Percentiles rank a stretch among this genome's conserved stretches.
Evolutionary conservation across 2,329 filamentous ascomycete genomes (phyloP).

Genomic region (Elsinoe necatrix): DNA sequence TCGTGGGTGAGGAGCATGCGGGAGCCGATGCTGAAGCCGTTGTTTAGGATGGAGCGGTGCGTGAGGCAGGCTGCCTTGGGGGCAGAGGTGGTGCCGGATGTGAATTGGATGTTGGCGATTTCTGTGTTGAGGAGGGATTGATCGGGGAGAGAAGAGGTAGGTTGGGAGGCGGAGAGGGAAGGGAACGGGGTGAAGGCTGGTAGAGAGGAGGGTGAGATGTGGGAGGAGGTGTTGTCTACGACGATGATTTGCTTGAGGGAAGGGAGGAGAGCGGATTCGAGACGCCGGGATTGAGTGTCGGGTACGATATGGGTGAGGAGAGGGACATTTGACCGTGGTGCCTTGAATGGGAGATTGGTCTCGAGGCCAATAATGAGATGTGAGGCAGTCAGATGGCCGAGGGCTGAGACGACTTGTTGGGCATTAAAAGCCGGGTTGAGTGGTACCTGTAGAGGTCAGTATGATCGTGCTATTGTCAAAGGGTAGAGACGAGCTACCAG

Average conservation of each 20-base stretch:
- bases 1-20: slow-evolving; percentile 69
- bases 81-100: slow-evolving; percentile 81
- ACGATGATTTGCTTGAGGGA: slow-evolving; percentile 63
- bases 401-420: slow-evolving; percentile 65
- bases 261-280: slow-evolving; percentile 54
- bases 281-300: slow-evolving; percentile 35
- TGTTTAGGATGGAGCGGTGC: slow-evolving; percentile 84
- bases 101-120: slow-evolving; percentile 92
- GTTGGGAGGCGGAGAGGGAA: slow-evolving; percentile 36
- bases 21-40: slow-evolving; percentile 73
- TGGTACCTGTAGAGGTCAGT: slow-evolving; percentile 50
- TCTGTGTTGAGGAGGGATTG: slow-evolving; percentile 53
- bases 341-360: slow-evolving; percentile 66
- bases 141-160: slow-evolving; percentile 35
- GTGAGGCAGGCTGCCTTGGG: slow-evolving; percentile 83
- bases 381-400: slow-evolving; percentile 63
- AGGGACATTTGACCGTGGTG: slow-evolving; percentile 50
- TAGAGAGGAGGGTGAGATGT: slow-evolving; percentile 40
- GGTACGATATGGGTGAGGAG: slow-evolving; percentile 48
- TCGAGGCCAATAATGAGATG: slow-evolving; percentile 80
- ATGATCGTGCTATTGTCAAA: not conserved
- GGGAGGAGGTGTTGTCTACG: slow-evolving; percentile 64
- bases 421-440: slow-evolving; percentile 85
- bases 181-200: slow-evolving; percentile 39
- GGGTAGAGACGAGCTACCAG: slow-evolving; percentile 44